A percentile compares a stretch with the other conserved stretches of the same genome.
These are phyloP conservation scores for Cercospora janseana DNA, from an alignment of 2,329 filamentous ascomycete genomes.

Conservation along the genomic window DNA sequence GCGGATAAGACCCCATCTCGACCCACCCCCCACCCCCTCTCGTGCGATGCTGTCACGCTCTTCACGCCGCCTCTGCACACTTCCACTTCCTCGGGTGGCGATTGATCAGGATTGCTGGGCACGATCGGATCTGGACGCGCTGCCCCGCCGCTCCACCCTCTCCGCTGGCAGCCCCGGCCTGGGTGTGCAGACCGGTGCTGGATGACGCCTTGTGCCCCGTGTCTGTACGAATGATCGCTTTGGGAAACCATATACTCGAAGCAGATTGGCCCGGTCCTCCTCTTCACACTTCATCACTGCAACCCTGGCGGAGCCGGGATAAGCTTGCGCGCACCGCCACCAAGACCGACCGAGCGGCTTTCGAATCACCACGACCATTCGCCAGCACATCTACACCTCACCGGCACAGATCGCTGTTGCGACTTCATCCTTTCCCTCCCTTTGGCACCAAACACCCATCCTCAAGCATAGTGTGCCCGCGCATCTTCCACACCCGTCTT, in stretches of 20 bases:
- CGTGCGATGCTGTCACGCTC: not conserved
- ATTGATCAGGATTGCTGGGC: not conserved
- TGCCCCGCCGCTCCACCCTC: not conserved
- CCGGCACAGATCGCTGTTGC: too few relatives aligned
- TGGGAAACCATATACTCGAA: not conserved
- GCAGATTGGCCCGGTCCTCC: not conserved
- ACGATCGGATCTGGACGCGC: not conserved
- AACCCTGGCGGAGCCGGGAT: not conserved
- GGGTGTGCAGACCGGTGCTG: not conserved
- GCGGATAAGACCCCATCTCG: slow-evolving; percentile 1
- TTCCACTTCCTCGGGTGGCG: not conserved
- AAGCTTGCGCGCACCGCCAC: not conserved
- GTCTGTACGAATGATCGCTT: not conserved
- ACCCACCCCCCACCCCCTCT: too few relatives aligned
- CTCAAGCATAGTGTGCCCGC: not conserved
- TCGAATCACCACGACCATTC: not conserved
- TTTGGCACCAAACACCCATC: not conserved
- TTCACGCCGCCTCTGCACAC: not conserved
- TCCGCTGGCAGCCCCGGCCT: not conserved
- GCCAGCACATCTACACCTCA: not conserved
- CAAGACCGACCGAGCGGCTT: slow-evolving; percentile 4
- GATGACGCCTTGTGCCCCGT: not conserved
- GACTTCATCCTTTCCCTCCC: too few relatives aligned
- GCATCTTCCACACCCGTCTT: slow-evolving; percentile 2
- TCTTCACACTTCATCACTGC: too few relatives aligned